These are phyloP conservation scores for Alternaria ventricosa DNA, from an alignment of 2,329 filamentous ascomycete species.

Conservation along the genomic window DNA sequence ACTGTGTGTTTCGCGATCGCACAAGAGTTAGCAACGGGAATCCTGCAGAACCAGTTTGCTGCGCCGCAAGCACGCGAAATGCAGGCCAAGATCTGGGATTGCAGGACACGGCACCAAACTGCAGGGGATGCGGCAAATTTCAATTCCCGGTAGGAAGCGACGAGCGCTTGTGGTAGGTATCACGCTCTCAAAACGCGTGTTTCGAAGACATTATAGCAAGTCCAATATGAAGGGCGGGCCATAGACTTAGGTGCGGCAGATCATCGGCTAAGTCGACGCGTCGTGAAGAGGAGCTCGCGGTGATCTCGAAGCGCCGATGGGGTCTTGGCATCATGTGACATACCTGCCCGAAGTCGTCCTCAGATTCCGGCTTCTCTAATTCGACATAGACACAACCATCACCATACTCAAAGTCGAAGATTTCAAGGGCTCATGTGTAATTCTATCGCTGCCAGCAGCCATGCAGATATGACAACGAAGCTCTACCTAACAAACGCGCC, in stretches of 20 bases:
- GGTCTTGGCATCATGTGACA: neutral
- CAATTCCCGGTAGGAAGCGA: neutral
- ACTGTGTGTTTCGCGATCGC: neutral
- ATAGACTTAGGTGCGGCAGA: neutral
- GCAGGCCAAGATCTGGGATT: neutral
- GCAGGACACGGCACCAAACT: neutral
- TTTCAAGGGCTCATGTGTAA: no score
- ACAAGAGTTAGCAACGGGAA: neutral
- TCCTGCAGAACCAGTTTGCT: neutral
- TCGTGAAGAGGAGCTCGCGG: neutral
- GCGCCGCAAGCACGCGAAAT: neutral
- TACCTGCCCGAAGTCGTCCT: neutral
- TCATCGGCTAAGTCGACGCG: neutral
- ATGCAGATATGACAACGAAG: no score
- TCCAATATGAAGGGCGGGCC: no score
- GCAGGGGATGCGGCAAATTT: neutral
- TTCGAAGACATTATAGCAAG: neutral
- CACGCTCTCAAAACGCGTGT: neutral
- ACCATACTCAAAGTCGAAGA: neutral
- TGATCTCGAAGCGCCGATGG: neutral
- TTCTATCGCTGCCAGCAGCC: neutral
- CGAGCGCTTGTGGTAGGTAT: neutral
- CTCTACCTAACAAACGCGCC: slow-evolving; percentile 9
- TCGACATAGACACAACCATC: neutral
- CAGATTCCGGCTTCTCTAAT: neutral